Base-by-base conservation (phyloP, 164 flowering plant species). In the Platanus orientalis region DNA sequence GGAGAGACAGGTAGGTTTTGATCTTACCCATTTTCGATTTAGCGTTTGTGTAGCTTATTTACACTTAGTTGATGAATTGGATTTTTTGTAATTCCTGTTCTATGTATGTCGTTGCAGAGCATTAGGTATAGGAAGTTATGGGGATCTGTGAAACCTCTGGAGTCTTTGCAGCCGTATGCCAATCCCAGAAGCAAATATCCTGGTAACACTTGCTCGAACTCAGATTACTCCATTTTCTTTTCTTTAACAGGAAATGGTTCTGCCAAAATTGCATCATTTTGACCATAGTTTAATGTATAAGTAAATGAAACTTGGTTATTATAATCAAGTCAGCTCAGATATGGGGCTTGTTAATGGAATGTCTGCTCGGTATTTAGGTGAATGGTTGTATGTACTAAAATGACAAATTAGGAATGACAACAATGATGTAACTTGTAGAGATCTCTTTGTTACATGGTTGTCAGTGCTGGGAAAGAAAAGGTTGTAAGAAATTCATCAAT, bases 151-250 rank as follows among this genome's bases (percentile, higher is more conserved):
- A 81, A 73, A 67, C 68, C 82, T 13, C 64, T 89, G 66, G 80
- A 80, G 66, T 66, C 84, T 14, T 74, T 94, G 79, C 89, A 82
- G 55, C 96, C 97, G 17, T 87, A 87, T 76, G 86, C 96, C 19
- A 83, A 80, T 49, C 89, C 96, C 7, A 82, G 99, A 78, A 76
- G 75, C 68, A 69, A 40, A 57, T 88, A 86, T 80, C 78, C 75
- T 61, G 88, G 98, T 90, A 81, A 67, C 65, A 10, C 53, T 28
- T 56, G 58, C 59, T 63, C 29, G 14, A 51, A 26, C 59, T 59
- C 25, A 11, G 44, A 34, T 21, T 26, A 62, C 7, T 10, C 12
- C n/a, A n/a, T 20, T 45, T 1, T 29, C 25, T 16, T 20, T 9
- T 10, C 36, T 32, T 4, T 32, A 9, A 9, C 6, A 9, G 36